Evolutionary conservation across 2,329 filamentous ascomycete genomes (phyloP).

Genomic region (Pseudogymnoascus sp.): DNA sequence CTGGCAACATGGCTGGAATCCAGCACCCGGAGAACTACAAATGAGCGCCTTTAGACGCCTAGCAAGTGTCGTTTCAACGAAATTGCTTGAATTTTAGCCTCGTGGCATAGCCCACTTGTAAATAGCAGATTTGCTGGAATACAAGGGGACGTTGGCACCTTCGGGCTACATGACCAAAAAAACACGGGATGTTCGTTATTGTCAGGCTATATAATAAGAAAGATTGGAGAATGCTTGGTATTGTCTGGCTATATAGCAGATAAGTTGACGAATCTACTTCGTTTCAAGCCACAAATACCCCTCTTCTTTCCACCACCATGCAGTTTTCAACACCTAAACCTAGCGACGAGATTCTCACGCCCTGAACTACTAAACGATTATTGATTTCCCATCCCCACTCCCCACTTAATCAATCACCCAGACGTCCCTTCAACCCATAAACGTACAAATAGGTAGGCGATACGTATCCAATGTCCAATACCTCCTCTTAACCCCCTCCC

Average conservation of each 20-base stretch:
- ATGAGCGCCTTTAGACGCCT: slow-evolving; percentile 22
- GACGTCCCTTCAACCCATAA: slow-evolving; percentile 39
- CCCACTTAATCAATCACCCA: background rate
- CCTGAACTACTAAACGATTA: background rate
- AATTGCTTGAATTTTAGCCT: background rate
- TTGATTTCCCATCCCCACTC: background rate
- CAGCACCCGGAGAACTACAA: slow-evolving; percentile 57
- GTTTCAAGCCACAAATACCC: background rate
- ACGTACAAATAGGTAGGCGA: slow-evolving; percentile 65
- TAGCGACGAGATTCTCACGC: background rate
- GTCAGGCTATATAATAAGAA: background rate
- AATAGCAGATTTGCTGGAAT: background rate
- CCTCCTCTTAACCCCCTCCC: slow-evolving; percentile 78
- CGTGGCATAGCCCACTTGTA: background rate
- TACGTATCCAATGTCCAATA: slow-evolving; percentile 87
- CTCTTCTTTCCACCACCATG: background rate
- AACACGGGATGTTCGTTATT: background rate
- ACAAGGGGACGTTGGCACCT: background rate
- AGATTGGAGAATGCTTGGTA: background rate
- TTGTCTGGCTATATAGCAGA: background rate
- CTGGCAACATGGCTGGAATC: slow-evolving; percentile 57
- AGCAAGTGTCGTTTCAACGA: background rate
- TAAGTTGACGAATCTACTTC: background rate
- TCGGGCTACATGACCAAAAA: background rate
- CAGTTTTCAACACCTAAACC: background rate